These are phyloP conservation scores for Tarenaya hassleriana DNA, from an alignment of 345 rosid species.

Conservation along the genomic window DNA sequence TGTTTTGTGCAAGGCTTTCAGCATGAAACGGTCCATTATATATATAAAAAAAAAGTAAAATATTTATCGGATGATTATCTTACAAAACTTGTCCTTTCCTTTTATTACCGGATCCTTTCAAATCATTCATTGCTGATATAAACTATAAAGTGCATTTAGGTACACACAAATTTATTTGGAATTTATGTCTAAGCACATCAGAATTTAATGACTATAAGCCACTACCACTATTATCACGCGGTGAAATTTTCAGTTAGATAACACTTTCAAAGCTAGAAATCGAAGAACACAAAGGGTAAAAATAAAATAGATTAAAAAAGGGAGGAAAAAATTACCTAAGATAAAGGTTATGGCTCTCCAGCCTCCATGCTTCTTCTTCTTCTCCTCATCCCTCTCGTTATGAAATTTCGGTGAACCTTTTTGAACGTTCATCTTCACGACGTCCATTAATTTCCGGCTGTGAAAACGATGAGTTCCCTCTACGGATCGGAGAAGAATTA, in stretches of 20 bases:
- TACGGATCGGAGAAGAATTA: too few relatives aligned
- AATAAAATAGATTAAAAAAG: constrained; percentile 1
- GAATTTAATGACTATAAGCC: too few relatives aligned
- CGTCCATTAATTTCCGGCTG: constrained; percentile 19
- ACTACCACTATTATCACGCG: too few relatives aligned
- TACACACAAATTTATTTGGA: too few relatives aligned
- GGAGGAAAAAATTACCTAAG: constrained; percentile 36
- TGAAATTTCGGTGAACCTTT: neutral
- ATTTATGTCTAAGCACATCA: too few relatives aligned
- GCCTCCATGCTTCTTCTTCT: constrained; percentile 65
- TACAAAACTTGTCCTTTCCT: neutral
- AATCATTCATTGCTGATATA: too few relatives aligned
- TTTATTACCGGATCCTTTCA: neutral
- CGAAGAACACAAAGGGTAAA: neutral
- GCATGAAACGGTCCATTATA: constrained; percentile 10
- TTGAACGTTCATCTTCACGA: constrained; percentile 9
- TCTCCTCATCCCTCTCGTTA: too few relatives aligned
- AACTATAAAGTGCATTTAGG: too few relatives aligned
- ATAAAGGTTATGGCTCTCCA: constrained; percentile 75
- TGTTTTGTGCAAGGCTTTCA: neutral
- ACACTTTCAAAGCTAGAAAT: too few relatives aligned
- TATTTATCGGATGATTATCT: too few relatives aligned
- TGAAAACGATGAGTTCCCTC: neutral
- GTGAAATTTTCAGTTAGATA: too few relatives aligned
- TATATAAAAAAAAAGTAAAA: too few relatives aligned